These are phyloP conservation scores for Euphorbia tirucalli DNA, from an alignment of 345 rosid genomes.

Conservation along the genomic window DNA sequence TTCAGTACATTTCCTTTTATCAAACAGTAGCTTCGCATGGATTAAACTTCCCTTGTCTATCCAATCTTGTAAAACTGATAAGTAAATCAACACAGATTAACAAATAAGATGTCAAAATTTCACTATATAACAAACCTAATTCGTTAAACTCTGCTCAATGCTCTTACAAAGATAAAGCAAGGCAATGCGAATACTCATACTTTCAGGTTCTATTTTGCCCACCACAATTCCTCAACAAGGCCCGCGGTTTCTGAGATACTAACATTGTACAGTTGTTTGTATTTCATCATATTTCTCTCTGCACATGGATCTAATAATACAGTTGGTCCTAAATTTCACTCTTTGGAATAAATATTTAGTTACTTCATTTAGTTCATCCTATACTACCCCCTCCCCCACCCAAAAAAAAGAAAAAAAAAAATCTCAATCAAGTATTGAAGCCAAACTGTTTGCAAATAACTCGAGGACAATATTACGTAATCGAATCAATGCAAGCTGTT, in stretches of 20 bases:
- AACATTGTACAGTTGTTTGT: background rate
- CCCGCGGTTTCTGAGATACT: background rate
- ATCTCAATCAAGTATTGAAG: background rate
- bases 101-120: background rate
- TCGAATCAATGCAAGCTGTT: background rate
- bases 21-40: no score
- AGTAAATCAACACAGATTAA: no score
- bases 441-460: slow-evolving; percentile 1
- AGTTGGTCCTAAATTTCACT: background rate
- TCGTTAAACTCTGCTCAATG: no score
- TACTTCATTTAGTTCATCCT: slow-evolving; percentile 1
- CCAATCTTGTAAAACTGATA: no score
- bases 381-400: background rate
- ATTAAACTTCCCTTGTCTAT: no score
- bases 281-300: background rate
- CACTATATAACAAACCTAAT: background rate
- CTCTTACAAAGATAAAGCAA: no score
- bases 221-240: background rate
- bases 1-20: no score
- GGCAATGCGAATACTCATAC: background rate
- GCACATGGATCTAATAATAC: background rate
- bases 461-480: background rate
- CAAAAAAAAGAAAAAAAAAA: no score
- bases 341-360: background rate
- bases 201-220: background rate